phyloP scores from a whole-genome alignment of 1,139 yeast species.

The Taphrina populina region DNA sequence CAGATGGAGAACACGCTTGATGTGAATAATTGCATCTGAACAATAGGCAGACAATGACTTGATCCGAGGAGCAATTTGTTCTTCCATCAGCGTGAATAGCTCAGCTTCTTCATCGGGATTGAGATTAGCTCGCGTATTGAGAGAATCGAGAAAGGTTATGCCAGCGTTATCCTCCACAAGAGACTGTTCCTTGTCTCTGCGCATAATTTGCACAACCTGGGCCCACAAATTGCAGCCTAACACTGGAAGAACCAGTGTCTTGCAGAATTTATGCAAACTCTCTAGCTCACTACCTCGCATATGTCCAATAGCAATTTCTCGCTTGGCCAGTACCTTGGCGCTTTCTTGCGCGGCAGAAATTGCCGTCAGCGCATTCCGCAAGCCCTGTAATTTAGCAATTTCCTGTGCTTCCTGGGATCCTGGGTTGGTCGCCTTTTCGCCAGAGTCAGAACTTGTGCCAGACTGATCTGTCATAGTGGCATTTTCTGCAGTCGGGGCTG shows the following conservation, averaged over 20 bases:
- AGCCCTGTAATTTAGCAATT: slow-evolving; percentile 10
- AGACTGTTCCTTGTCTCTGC: neutral
- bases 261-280: slow-evolving; percentile 11
- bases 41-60: slow-evolving; percentile 6
- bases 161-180: neutral
- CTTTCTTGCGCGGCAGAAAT: slow-evolving; percentile 8
- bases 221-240: slow-evolving; percentile 28
- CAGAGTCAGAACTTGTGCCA: neutral
- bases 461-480: neutral
- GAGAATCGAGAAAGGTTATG: neutral
- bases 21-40: slow-evolving; percentile 18
- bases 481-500: neutral
- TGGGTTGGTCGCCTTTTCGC: neutral
- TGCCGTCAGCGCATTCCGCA: slow-evolving; percentile 21
- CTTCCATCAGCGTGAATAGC: slow-evolving; percentile 8
- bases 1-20: slow-evolving; percentile 21
- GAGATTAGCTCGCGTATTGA: neutral
- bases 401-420: slow-evolving; percentile 1
- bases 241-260: slow-evolving; percentile 15
- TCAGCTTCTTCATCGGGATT: slow-evolving; percentile 6
- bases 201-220: slow-evolving; percentile 6
- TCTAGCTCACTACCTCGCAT: slow-evolving; percentile 27
- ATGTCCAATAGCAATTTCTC: slow-evolving; percentile 30
- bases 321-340: slow-evolving; percentile 25
- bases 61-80: slow-evolving; percentile 23